Base-by-base conservation (phyloP, 441 rosid species). In the Geranium incanum region DNA sequence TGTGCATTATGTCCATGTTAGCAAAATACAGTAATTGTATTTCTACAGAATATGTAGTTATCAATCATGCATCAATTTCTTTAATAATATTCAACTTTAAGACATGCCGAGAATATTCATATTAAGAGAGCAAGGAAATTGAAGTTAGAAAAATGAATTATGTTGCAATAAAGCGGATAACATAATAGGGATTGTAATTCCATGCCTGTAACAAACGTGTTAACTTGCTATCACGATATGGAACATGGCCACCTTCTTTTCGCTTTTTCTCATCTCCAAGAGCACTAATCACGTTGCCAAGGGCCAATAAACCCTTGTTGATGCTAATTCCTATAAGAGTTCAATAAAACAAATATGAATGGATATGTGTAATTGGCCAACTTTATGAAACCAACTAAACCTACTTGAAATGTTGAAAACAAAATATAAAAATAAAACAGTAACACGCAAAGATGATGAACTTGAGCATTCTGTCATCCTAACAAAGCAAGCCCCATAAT, bases 221-320 rank as follows among this genome's bases (percentile, higher is more conserved):
- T 86, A 95, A 79, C 84, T 95, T 95, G 98, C 99, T 92, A 75
- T 95, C 99, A 45, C 99, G 95, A 66, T 92, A 95, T 21, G 99
- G 99, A 69, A 92, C 89, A 33, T 92, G 98, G 36, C 96, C 98
- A 16, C 99, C 98, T 82, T 95, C 99, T 84, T 87, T 92, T 69
- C 98, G 81, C 83, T 90, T 92, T 81, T 83, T 92, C 69, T 95
- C 98, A 74, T 95, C 99, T 68, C 99, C 99, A 70, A 95, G 71
- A 23, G 99, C 97, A 80, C 99, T 95, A 67, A 95, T 95, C 23
- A 95, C 98, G 78, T 92, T 95, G 57, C 99, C 98, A 70, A 95
- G 88, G 43, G 99, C 97, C 74, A 95, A 74, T 75, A 95, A 76
- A 70, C 99, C 98, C 82, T 95, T 95, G 71, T 95, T 95, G 79